Evolutionary conservation across 306 rosid species (phyloP).

Genomic region (Astragalus glycyphyllos): DNA sequence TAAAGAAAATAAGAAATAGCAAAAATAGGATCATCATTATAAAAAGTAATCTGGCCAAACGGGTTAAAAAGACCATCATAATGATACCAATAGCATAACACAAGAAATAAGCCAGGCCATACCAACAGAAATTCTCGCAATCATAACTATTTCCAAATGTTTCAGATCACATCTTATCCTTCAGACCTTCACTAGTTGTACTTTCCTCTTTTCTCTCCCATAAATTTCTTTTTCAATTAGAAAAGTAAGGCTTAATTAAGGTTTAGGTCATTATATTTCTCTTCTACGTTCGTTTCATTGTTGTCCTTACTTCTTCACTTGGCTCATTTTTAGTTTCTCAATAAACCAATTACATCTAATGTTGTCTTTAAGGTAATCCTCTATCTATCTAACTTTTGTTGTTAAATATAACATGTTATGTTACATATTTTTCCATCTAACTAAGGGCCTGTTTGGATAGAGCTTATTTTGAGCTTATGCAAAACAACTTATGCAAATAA

Average conservation of each 20-base stretch:
- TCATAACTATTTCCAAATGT: neutral
- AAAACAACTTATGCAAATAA: too few species aligned
- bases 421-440: neutral
- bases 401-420: neutral
- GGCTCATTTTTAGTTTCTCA: neutral
- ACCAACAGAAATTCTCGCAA: neutral
- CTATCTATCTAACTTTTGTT: conserved; percentile 11
- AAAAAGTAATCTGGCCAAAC: neutral
- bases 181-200: neutral
- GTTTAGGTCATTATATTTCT: neutral
- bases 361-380: neutral
- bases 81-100: neutral
- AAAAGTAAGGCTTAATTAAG: neutral
- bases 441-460: too few species aligned
- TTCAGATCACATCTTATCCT: neutral
- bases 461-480: too few species aligned
- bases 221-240: neutral
- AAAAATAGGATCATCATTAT: neutral
- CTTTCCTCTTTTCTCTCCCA: neutral
- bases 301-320: neutral
- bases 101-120: conserved; percentile 9
- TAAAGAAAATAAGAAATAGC: too few species aligned
- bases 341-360: conserved; percentile 1
- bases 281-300: neutral
- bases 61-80: too few species aligned